These are phyloP conservation scores for Monosporascus sp. DNA, from an alignment of 2,329 filamentous ascomycete species.

Conservation along the genomic window DNA sequence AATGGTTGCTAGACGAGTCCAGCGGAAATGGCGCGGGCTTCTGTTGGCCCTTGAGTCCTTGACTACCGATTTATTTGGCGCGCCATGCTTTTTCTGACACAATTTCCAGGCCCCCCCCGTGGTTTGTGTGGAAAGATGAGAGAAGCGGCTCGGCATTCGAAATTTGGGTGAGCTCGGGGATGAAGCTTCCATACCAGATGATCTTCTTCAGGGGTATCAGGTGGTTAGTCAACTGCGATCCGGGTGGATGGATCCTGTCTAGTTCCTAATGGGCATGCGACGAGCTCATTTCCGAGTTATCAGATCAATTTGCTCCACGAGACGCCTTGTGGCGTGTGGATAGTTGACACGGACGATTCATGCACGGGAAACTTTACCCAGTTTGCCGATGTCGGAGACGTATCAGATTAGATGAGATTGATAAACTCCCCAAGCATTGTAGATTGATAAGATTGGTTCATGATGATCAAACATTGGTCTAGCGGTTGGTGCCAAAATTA, in stretches of 20 bases:
- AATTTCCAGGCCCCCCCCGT: no score
- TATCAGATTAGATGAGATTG: constrained; percentile 21
- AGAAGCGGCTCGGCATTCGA: no score
- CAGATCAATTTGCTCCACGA: background rate
- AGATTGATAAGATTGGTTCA: constrained; percentile 26
- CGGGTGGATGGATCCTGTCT: background rate
- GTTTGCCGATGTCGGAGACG: constrained; percentile 12
- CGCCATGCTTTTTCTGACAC: no score
- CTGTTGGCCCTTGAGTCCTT: no score
- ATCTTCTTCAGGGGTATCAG: background rate
- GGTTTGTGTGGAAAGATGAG: no score
- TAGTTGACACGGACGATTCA: no score
- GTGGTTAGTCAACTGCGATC: background rate
- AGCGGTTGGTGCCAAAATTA: background rate
- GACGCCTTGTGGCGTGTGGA: background rate
- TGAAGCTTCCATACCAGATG: background rate
- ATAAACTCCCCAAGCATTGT: constrained; percentile 13
- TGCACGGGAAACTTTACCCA: background rate
- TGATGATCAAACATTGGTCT: background rate
- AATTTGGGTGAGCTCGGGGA: background rate
- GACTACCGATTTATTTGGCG: no score
- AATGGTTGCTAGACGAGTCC: background rate
- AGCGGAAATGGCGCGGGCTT: no score
- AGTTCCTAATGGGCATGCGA: background rate
- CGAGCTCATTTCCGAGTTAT: background rate